Conservation (phyloP, 2,329 filamentous ascomycete genomes). For the Sclerotinia borealis region DNA sequence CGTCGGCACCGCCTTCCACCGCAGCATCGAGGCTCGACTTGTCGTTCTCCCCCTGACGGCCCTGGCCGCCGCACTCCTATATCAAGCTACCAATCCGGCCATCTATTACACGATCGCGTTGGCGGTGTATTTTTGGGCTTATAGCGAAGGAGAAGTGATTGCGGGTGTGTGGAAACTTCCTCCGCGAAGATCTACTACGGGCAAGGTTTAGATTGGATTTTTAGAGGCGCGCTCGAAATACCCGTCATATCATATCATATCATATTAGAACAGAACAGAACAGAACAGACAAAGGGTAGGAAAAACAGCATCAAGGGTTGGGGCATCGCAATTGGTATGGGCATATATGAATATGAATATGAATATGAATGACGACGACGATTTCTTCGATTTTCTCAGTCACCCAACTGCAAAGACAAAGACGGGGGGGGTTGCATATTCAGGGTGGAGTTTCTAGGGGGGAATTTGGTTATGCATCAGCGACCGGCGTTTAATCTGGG, state of each 20-base stretch:
- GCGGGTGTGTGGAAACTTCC: constrained; percentile 30
- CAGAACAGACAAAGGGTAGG: not conserved
- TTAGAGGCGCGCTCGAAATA: too few species aligned
- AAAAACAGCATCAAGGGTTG: not conserved
- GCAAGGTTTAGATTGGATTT: constrained; percentile 27
- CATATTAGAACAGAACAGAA: too few species aligned
- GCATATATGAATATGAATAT: too few species aligned
- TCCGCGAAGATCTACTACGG: constrained; percentile 15
- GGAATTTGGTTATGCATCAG: not conserved
- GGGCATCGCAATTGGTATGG: not conserved
- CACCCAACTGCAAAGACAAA: not conserved
- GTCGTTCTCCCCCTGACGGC: constrained; percentile 75
- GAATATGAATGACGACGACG: constrained; percentile 3
- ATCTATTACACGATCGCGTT: constrained; percentile 87
- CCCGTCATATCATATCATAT: too few species aligned
- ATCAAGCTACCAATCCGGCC: constrained; percentile 87
- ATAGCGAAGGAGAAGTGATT: constrained; percentile 87
- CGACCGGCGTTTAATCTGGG: constrained; percentile 4
- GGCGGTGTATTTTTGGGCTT: constrained; percentile 91
- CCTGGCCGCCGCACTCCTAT: constrained; percentile 70
- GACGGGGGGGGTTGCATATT: not conserved
- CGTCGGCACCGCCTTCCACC: constrained; percentile 72
- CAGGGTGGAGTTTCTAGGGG: not conserved
- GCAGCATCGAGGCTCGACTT: constrained; percentile 80
- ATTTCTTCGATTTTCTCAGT: too few species aligned